Evolutionary conservation across 2,329 filamentous ascomycete species (phyloP), one percentile per base, ranked within the genome.

Genomic region (Fusarium mundagurra): DNA sequence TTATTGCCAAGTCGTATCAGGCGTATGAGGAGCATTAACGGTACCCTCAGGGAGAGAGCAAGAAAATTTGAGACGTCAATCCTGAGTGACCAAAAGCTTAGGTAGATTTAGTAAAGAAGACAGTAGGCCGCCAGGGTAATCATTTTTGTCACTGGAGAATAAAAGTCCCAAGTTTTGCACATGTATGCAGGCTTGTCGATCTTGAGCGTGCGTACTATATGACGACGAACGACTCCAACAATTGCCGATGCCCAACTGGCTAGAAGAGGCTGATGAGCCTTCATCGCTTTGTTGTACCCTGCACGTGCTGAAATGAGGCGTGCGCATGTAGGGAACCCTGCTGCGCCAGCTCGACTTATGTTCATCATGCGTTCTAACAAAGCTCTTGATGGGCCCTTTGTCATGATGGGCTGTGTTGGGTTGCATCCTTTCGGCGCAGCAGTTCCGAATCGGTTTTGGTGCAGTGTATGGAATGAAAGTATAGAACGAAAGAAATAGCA

Each of bases 281-380:
- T 72, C 60, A 38, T 71, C 45, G 31, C 47, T 47, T 69, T 60
- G 64, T 53, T 67, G 57, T 48, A 50, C 66, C 31, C 48, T 57
- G 66, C 43, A 63, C 20, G 34, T 62, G 48, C n/a, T 43, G 43
- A 61, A 64, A 53, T 31, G 43, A 70, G 62, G 55, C 50, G 29
- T 59, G 48, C 45, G 34, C 31, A 62, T 65, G 54, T 44, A 64
- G 60, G 34, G 60, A 47, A 36, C 14, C 27, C 44, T 53, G 57
- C 67, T 74, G 71, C 67, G 66, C 70, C 65, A 54, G 36, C 61
- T 55, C 38, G 64, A 39, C 29, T 65, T 27, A 68, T 33, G 66
- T 64, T 69, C 51, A 72, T 59, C 47, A 69, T 61, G 55, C 64
- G 51, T 68, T 44, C 47, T 66, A 48, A 65, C 43, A 54, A 57